phyloP scores from a whole-genome alignment of 352 stramenopile species.

The Plasmopara muralis region DNA sequence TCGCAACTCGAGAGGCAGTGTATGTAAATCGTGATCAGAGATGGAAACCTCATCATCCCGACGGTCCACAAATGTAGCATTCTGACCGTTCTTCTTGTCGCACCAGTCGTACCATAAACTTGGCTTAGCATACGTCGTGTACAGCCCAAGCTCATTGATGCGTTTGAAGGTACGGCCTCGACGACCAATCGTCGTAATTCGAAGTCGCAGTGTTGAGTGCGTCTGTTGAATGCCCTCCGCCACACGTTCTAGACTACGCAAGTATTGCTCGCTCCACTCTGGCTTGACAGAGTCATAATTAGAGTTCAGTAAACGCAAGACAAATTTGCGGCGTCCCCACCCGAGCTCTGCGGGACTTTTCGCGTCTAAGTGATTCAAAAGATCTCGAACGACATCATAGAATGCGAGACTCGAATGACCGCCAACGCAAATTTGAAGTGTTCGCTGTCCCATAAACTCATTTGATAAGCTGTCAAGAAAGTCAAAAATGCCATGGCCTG shows the following conservation, averaged over 20 bases:
- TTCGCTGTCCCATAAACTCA: slow-evolving; percentile 25
- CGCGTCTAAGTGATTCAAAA: slow-evolving; percentile 16
- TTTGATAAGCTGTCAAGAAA: slow-evolving; percentile 29
- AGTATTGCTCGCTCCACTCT: slow-evolving; percentile 26
- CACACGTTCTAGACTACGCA: slow-evolving; percentile 12
- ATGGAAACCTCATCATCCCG: background rate
- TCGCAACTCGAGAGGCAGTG: too few relatives aligned
- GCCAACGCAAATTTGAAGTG: slow-evolving; percentile 31
- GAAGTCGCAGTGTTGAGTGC: slow-evolving; percentile 22
- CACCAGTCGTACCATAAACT: slow-evolving; percentile 33
- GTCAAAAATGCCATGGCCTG: slow-evolving; percentile 28
- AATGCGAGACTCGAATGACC: slow-evolving; percentile 11
- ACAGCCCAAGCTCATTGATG: slow-evolving; percentile 30
- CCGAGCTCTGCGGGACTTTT: slow-evolving; percentile 1
- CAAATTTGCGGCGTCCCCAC: slow-evolving; percentile 7
- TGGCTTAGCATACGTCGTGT: slow-evolving; percentile 19
- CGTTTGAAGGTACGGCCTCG: slow-evolving; percentile 16
- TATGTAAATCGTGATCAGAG: too few relatives aligned
- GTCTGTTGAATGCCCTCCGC: slow-evolving; percentile 18
- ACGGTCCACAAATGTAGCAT: slow-evolving; percentile 18
- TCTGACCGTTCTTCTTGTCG: slow-evolving; percentile 16
- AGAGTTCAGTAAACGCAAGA: slow-evolving; percentile 25
- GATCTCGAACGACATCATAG: slow-evolving; percentile 20
- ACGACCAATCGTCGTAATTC: slow-evolving; percentile 13
- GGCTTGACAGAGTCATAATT: slow-evolving; percentile 9